Evolutionary conservation across 768 basidiomycete genomes (phyloP).

Genomic region (Grammothele lineata): DNA sequence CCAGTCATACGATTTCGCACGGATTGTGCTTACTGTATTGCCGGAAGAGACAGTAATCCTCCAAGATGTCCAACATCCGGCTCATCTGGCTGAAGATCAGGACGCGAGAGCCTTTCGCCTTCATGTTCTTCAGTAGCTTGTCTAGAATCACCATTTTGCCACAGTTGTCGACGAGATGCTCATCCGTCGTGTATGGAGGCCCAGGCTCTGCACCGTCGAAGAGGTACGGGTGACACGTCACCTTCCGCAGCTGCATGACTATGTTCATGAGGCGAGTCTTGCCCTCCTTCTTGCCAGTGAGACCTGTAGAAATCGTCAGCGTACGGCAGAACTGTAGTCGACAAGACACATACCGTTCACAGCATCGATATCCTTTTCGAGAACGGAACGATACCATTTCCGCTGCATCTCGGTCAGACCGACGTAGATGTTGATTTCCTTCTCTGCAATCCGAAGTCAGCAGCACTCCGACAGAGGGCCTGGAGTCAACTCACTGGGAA

Average conservation of each 20-base stretch:
- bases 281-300: conserved; percentile 97
- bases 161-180: conserved; percentile 89
- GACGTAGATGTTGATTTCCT: conserved; percentile 98
- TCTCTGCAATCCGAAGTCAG: conserved; percentile 51
- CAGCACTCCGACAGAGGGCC: not conserved
- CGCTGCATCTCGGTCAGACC: conserved; percentile 96
- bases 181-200: conserved; percentile 97
- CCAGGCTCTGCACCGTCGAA: conserved; percentile 98
- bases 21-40: conserved; percentile 65
- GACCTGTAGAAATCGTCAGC: too few relatives aligned
- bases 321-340: not conserved
- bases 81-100: conserved; percentile 99
- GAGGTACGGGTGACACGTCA: conserved; percentile 87
- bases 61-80: conserved; percentile 94
- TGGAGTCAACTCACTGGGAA: conserved; percentile 62
- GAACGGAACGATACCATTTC: conserved; percentile 94
- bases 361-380: conserved; percentile 98
- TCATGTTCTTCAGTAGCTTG: conserved; percentile 84
- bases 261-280: conserved; percentile 98
- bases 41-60: conserved; percentile 95
- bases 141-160: conserved; percentile 99
- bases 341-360: conserved; percentile 75
- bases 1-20: too few relatives aligned
- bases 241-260: conserved; percentile 96
- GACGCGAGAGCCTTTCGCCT: conserved; percentile 88